Percentiles rank a stretch among this genome's conserved stretches.
Conservation (phyloP, 176 grass and related monocot species). For the Rhynchospora breviuscula region DNA sequence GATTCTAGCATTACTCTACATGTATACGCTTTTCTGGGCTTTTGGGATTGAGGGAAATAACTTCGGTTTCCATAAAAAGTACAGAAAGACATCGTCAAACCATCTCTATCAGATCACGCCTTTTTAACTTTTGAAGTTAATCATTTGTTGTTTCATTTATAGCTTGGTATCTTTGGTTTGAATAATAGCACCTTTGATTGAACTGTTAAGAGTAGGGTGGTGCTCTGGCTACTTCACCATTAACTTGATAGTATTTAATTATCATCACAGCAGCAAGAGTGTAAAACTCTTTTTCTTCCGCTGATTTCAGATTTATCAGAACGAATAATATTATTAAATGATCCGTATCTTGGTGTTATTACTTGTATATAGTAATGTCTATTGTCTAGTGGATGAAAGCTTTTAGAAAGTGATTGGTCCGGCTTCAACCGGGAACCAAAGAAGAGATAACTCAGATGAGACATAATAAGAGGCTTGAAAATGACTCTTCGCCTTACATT, state of each 20-base stretch:
- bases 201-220: background rate
- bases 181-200: background rate
- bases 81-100: background rate
- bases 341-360: background rate
- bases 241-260: background rate
- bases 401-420: slow-evolving; percentile 11
- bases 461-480: background rate
- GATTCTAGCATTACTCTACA: too few relatives aligned
- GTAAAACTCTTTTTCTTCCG: background rate
- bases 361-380: background rate
- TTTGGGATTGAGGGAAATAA: background rate
- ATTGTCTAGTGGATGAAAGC: background rate
- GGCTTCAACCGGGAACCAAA: slow-evolving; percentile 5
- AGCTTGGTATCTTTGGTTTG: background rate
- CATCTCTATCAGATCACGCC: background rate
- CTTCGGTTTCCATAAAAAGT: background rate
- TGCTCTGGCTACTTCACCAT: background rate
- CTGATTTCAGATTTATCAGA: background rate
- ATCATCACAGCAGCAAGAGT: background rate
- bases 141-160: slow-evolving; percentile 1
- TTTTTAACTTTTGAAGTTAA: background rate
- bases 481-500: background rate
- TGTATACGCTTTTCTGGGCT: background rate
- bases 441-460: too few relatives aligned
- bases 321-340: background rate